phyloP scores from a whole-genome alignment of 2,329 filamentous ascomycete genomes.

The Penicillium polonicum region DNA sequence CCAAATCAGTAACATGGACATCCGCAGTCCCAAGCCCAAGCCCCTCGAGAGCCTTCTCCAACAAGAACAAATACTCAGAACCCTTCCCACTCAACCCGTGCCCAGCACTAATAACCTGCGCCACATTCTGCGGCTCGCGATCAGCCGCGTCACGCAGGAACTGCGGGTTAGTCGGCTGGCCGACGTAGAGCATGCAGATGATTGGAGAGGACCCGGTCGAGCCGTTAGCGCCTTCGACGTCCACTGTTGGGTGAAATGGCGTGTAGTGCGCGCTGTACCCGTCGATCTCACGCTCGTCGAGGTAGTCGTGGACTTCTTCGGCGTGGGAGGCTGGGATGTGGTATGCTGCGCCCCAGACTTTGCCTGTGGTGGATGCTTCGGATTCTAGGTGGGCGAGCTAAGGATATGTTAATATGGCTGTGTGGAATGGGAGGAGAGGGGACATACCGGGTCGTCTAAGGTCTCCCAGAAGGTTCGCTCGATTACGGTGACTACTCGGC shows the following conservation, averaged over 20 bases:
- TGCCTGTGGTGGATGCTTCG: conserved; percentile 33
- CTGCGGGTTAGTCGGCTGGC: conserved; percentile 87
- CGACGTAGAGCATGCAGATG: conserved; percentile 81
- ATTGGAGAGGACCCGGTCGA: conserved; percentile 34
- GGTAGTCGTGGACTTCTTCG: conserved; percentile 78
- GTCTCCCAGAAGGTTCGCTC: conserved; percentile 79
- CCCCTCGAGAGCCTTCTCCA: conserved; percentile 72
- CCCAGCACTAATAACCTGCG: conserved; percentile 75
- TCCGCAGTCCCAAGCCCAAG: conserved; percentile 77
- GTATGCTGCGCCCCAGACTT: conserved; percentile 92
- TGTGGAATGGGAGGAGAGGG: background rate
- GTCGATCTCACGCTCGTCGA: conserved; percentile 96
- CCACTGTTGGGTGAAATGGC: conserved; percentile 60
- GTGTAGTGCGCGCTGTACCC: conserved; percentile 94
- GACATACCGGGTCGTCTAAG: conserved; percentile 61
- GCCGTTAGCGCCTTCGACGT: background rate
- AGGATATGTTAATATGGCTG: background rate
- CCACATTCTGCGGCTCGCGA: conserved; percentile 76
- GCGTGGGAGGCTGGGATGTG: conserved; percentile 73
- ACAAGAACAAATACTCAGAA: conserved; percentile 78
- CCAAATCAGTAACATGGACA: conserved; percentile 80
- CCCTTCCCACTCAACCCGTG: conserved; percentile 85
- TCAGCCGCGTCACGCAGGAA: conserved; percentile 59
- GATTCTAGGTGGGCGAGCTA: conserved; percentile 39
- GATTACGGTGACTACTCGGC: conserved; percentile 90